Evolutionary conservation across 306 rosid species (phyloP).

Genomic region (Arachis hypogaea): DNA sequence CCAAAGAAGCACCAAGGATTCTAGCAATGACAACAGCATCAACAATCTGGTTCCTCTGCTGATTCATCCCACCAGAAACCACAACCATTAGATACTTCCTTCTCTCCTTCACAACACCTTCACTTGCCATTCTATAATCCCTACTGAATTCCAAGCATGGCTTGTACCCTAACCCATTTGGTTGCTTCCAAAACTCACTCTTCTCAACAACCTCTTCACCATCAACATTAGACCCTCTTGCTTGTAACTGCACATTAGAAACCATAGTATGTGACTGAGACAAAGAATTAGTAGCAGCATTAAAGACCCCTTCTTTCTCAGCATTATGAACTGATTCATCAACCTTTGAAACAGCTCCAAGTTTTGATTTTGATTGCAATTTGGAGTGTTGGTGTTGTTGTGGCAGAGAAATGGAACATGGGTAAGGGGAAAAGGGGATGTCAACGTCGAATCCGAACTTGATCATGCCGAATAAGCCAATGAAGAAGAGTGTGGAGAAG

Average conservation of each 20-base stretch:
- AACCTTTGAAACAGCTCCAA: constrained; percentile 27
- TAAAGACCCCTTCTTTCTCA: constrained; percentile 37
- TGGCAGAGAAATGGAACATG: constrained; percentile 52
- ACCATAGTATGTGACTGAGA: constrained; percentile 34
- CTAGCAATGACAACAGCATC: constrained; percentile 97
- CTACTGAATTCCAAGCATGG: constrained; percentile 74
- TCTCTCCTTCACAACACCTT: constrained; percentile 54
- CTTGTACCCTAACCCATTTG: constrained; percentile 79
- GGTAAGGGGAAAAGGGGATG: constrained; percentile 50
- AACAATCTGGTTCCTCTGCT: constrained; percentile 96
- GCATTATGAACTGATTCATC: too few relatives aligned
- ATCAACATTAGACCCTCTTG: constrained; percentile 35
- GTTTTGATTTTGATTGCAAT: constrained; percentile 44
- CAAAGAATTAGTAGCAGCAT: background rate
- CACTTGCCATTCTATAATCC: constrained; percentile 63
- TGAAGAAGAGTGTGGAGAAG: constrained; percentile 55
- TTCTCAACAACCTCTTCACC: constrained; percentile 18
- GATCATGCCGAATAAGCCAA: constrained; percentile 56
- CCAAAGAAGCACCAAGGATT: constrained; percentile 93
- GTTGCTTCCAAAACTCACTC: constrained; percentile 83
- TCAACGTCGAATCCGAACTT: constrained; percentile 50
- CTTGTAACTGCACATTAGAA: constrained; percentile 41
- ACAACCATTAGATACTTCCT: constrained; percentile 88
- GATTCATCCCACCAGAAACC: constrained; percentile 94
- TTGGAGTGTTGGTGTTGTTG: constrained; percentile 34